phyloP scores from a whole-genome alignment of 2,329 filamentous ascomycete genomes.

The Penicillium occitanis region DNA sequence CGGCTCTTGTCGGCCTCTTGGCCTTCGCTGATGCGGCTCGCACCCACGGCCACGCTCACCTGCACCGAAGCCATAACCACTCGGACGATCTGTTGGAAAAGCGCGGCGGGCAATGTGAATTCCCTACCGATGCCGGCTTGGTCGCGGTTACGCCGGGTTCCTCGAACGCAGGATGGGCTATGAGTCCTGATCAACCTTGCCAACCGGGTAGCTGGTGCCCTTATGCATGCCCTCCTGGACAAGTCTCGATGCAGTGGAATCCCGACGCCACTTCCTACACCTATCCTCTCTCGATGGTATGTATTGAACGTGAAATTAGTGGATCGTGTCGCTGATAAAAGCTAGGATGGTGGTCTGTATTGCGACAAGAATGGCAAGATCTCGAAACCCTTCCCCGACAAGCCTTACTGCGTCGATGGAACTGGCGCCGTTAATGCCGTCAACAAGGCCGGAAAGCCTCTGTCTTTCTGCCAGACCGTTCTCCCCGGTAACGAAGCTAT shows the following conservation, averaged over 20 bases:
- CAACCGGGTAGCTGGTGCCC: conserved; percentile 69
- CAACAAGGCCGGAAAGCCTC: conserved; percentile 59
- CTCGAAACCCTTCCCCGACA: conserved; percentile 66
- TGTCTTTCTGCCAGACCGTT: conserved; percentile 21
- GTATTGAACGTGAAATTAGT: neutral
- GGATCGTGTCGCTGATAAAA: conserved; percentile 18
- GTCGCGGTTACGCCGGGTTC: conserved; percentile 64
- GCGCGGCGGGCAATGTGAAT: conserved; percentile 59
- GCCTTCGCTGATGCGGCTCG: conserved; percentile 38
- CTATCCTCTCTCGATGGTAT: conserved; percentile 71
- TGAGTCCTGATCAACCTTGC: conserved; percentile 73
- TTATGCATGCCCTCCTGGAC: conserved; percentile 71
- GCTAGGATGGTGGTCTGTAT: conserved; percentile 70
- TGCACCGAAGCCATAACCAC: conserved; percentile 28
- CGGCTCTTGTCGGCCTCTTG: conserved; percentile 39
- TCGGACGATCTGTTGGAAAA: conserved; percentile 43
- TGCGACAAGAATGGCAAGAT: conserved; percentile 67
- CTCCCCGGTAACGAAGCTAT: conserved; percentile 20
- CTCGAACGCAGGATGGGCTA: conserved; percentile 73
- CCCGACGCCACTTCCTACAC: conserved; percentile 64
- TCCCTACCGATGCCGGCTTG: conserved; percentile 66
- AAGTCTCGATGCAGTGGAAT: conserved; percentile 79
- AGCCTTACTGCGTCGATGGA: conserved; percentile 69
- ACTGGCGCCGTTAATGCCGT: conserved; percentile 63
- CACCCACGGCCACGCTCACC: conserved; percentile 34